Conservation (phyloP, 1,284 basidiomycete species). For the Irpex sp. region DNA sequence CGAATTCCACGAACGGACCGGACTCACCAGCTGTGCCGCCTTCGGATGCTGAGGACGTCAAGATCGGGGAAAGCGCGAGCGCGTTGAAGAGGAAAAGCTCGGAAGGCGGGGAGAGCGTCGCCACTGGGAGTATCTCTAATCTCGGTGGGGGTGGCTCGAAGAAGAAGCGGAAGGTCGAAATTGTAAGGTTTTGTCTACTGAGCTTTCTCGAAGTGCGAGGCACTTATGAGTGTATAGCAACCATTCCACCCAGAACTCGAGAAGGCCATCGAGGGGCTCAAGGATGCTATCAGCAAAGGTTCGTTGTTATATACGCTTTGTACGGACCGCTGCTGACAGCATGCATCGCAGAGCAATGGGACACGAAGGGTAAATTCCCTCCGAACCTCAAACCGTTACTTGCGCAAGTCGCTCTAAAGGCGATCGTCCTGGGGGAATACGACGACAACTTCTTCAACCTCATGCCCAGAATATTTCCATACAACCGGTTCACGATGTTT, state of each 20-base stretch:
- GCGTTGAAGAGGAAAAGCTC: conserved; percentile 28
- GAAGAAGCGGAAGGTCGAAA: conserved; percentile 64
- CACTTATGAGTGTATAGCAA: conserved; percentile 36
- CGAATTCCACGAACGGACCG: conserved; percentile 20
- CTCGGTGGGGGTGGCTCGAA: conserved; percentile 33
- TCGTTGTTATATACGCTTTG: conserved; percentile 11
- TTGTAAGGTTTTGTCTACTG: conserved; percentile 35
- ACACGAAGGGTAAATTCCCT: conserved; percentile 86
- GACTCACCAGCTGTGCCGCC: conserved; percentile 54
- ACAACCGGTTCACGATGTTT: conserved; percentile 89
- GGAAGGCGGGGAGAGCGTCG: conserved; percentile 5
- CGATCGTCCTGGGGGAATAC: conserved; percentile 83
- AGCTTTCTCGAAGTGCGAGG: too few relatives aligned
- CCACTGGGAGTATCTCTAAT: conserved; percentile 5
- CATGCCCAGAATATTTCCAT: conserved; percentile 86
- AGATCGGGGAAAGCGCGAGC: conserved; percentile 3
- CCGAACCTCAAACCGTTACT: conserved; percentile 75
- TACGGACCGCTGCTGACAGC: background rate
- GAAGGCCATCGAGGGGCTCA: conserved; percentile 57
- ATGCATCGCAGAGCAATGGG: conserved; percentile 53
- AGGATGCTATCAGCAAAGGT: conserved; percentile 59
- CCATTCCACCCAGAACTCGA: conserved; percentile 70
- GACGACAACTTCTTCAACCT: conserved; percentile 89
- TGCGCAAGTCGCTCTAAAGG: conserved; percentile 69
- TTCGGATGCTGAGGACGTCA: conserved; percentile 27